These are phyloP conservation scores for Stemphylium vesicarium DNA, from an alignment of 2,329 filamentous ascomycete genomes.

Conservation along the genomic window DNA sequence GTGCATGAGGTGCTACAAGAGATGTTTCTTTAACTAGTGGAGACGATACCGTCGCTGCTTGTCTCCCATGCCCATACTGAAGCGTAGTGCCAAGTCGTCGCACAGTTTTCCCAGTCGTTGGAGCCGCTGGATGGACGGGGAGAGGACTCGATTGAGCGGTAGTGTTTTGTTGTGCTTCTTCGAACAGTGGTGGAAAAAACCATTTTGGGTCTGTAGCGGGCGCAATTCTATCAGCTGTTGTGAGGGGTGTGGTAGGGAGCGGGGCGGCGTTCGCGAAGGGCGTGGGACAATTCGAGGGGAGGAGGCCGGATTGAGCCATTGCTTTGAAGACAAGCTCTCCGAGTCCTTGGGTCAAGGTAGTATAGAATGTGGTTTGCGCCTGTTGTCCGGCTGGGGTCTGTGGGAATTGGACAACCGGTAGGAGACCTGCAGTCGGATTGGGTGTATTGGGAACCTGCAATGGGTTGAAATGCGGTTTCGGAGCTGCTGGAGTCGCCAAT, in stretches of 20 bases:
- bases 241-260: conserved; percentile 9
- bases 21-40: neutral
- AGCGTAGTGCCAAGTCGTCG: neutral
- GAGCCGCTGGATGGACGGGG: neutral
- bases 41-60: conserved; percentile 1
- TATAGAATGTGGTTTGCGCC: conserved; percentile 35
- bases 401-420: conserved; percentile 35
- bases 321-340: conserved; percentile 34
- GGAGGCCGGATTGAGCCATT: conserved; percentile 18
- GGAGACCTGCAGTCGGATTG: conserved; percentile 24
- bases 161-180: neutral
- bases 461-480: conserved; percentile 1
- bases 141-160: conserved; percentile 20
- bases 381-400: conserved; percentile 40
- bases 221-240: conserved; percentile 17
- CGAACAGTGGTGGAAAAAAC: conserved; percentile 33
- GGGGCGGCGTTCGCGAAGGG: conserved; percentile 6
- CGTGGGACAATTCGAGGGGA: conserved; percentile 15
- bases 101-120: neutral
- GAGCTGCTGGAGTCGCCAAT: neutral
- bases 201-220: conserved; percentile 39
- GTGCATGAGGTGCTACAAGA: neutral
- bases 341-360: conserved; percentile 31
- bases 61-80: neutral
- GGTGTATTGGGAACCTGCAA: conserved; percentile 21